phyloP scores from a whole-genome alignment of 331 rosid species.

The Telfairia occidentalis region DNA sequence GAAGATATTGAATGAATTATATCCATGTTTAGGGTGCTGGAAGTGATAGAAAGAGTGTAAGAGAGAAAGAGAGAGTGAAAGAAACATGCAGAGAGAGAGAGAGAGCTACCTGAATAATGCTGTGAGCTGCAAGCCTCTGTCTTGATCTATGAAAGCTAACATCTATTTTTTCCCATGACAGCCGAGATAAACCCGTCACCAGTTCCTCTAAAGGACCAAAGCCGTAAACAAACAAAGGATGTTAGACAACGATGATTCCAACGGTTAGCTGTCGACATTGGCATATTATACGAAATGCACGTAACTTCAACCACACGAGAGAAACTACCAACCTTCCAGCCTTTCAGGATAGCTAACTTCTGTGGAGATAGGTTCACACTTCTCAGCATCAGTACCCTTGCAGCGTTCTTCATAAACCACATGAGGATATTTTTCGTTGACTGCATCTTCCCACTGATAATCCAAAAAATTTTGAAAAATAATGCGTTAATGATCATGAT shows the following conservation, averaged over 20 bases:
- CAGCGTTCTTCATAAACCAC: conserved; percentile 84
- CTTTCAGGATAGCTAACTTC: conserved; percentile 38
- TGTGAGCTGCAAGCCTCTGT: conserved; percentile 80
- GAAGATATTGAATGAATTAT: neutral
- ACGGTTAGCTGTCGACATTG: neutral
- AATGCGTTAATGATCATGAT: neutral
- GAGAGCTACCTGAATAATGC: conserved; percentile 70
- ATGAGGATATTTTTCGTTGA: conserved; percentile 84
- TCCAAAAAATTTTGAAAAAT: conserved; percentile 7
- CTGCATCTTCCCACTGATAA: conserved; percentile 65
- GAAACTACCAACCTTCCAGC: conserved; percentile 62
- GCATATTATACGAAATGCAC: neutral
- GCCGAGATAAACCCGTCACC: conserved; percentile 63
- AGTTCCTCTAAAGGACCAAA: conserved; percentile 57
- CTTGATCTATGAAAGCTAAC: conserved; percentile 79
- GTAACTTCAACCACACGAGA: neutral
- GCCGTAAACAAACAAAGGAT: neutral
- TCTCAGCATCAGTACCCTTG: conserved; percentile 70
- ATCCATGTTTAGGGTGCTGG: neutral
- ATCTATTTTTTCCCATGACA: conserved; percentile 94
- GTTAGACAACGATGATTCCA: conserved; percentile 2
- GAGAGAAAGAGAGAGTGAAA: neutral
- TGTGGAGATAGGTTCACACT: conserved; percentile 27
- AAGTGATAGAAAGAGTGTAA: neutral
- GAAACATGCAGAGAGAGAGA: neutral